Base-by-base conservation (phyloP, 2,329 filamentous ascomycete genomes). In the Apiospora marii region DNA sequence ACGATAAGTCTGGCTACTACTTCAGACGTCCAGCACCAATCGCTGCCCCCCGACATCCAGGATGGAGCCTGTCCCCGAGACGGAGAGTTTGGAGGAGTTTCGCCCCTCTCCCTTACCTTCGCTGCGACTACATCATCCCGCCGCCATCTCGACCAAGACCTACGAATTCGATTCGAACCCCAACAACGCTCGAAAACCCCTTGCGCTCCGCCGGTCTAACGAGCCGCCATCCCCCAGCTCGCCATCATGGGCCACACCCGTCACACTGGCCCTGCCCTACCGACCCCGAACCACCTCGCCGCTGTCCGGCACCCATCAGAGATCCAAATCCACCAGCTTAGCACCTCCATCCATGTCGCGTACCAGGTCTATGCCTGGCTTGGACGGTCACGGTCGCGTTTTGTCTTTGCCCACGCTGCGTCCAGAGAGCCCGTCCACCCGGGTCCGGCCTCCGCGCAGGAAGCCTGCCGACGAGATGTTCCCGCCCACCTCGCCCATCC, bases 61-160 rank as follows among this genome's bases (percentile, higher is more conserved):
- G 77, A 92, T 92, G 90, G 90, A 92, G 82, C 89, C 90, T 73
- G 90, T 92, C 78, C 90, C 90, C 76, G 90, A 92, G 84, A 91
- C 90, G 69, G 89, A 92, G 84, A 86, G 89, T 75, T 90, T 92
- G 87, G 90, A 92, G 85, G 89, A 89, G 80, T 92, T 92, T 79
- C 87, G 86, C 74, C 83, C 89, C 71, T 87, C 88, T 70, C 89
- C 89, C 75, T 83, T 90, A 49, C 88, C 89, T 51, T 85, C 84
- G 43, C 81, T 90, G 64, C 87, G 88, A 73, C 81, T 89, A 34
- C 86, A 82, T 73, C 77, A 82, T 73, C 77, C 83, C 61, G 80
- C 83, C 44, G 77, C 83, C 67, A 73, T 82, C 48, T 77, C 77
- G 58, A 74, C 80, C 67, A 78, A 30, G 75, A 67, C 69, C 2